phyloP scores from a whole-genome alignment of 805 yeast species.

The Blastobotrys peoriensis region DNA sequence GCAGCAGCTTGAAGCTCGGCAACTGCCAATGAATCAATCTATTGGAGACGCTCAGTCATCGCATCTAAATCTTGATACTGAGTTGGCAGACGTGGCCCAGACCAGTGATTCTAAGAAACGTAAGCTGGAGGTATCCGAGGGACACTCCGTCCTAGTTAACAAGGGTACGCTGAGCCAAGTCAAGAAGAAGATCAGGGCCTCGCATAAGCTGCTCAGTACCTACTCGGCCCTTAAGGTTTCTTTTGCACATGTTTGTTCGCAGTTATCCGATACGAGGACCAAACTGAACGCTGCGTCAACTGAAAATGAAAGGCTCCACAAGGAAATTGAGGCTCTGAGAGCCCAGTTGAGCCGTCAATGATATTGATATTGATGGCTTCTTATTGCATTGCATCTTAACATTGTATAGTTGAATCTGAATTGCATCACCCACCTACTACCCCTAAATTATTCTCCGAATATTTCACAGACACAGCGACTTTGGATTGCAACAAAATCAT shows the following conservation, averaged over 20 bases:
- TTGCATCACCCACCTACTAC: too few species aligned
- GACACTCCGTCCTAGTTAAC: background rate
- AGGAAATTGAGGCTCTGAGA: background rate
- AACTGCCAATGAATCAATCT: background rate
- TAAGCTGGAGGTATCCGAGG: background rate
- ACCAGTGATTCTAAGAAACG: background rate
- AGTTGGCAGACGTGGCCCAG: background rate
- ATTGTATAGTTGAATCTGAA: too few species aligned
- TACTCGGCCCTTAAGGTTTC: constrained; percentile 24
- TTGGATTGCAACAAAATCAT: too few species aligned
- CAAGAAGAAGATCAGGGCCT: constrained; percentile 19
- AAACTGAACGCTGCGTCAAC: constrained; percentile 3
- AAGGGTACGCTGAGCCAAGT: constrained; percentile 10
- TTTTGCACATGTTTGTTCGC: constrained; percentile 22
- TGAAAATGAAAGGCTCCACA: background rate
- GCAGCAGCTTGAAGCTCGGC: background rate
- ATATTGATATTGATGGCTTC: too few species aligned
- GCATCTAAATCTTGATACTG: background rate
- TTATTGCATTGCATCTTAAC: too few species aligned
- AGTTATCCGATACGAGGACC: constrained; percentile 9
- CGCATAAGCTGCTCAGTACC: constrained; percentile 24
- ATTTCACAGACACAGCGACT: too few species aligned
- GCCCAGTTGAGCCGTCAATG: too few species aligned
- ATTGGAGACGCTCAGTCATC: background rate
- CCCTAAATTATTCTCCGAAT: too few species aligned